Evolutionary conservation across 192 early-diverging fungal genomes (phyloP).

Genomic region (Spizellomyces sp.): DNA sequence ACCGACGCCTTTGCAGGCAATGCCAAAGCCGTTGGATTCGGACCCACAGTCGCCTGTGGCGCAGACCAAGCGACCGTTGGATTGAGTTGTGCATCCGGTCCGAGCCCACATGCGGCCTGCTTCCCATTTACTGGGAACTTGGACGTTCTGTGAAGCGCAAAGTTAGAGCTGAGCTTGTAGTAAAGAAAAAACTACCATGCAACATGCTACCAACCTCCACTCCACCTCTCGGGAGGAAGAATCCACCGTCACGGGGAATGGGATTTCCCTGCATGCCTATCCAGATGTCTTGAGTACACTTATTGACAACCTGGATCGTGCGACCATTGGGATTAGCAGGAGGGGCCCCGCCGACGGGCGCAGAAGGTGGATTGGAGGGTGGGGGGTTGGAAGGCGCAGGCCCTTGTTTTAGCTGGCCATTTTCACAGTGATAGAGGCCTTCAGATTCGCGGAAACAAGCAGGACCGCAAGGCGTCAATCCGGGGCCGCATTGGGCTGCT

Average conservation of each 20-base stretch:
- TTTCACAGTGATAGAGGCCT: constrained; percentile 24
- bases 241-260: constrained; percentile 22
- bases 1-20: constrained; percentile 30
- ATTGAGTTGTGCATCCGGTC: constrained; percentile 16
- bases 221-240: constrained; percentile 13
- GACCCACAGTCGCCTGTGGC: constrained; percentile 35
- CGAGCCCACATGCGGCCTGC: constrained; percentile 33
- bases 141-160: background rate
- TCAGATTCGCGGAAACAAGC: constrained; percentile 16
- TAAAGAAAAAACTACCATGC: no score
- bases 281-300: constrained; percentile 30
- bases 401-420: background rate
- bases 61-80: constrained; percentile 24
- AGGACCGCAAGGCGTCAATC: constrained; percentile 14
- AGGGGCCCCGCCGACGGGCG: background rate
- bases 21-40: constrained; percentile 22
- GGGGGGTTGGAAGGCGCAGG: background rate
- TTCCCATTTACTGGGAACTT: constrained; percentile 13
- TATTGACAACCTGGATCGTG: constrained; percentile 25
- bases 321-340: constrained; percentile 8
- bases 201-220: no score
- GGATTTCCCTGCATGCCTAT: constrained; percentile 26
- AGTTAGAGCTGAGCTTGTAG: no score
- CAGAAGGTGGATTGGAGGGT: background rate
- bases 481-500: background rate